Evolutionary conservation across 169 alveolate genomes (phyloP).

Genomic region (Theileria parva): DNA sequence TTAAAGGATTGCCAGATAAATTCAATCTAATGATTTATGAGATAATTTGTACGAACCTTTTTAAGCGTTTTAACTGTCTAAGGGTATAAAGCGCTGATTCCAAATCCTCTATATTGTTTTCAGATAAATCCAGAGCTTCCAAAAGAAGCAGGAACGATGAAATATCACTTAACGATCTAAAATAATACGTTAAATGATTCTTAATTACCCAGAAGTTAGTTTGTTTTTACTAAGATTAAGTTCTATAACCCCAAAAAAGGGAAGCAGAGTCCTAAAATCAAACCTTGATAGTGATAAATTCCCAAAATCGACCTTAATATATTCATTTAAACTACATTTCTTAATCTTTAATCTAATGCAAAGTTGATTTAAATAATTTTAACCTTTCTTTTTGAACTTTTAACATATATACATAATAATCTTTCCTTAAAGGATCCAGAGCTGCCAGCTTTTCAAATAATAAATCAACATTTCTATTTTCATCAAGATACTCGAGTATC

Average conservation of each 20-base stretch:
- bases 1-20: conserved; percentile 40
- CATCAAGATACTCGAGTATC: conserved; percentile 26
- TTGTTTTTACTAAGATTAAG: conserved; percentile 35
- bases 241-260: conserved; percentile 15
- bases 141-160: conserved; percentile 27
- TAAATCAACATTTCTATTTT: conserved; percentile 18
- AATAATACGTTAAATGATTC: neutral
- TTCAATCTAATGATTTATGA: conserved; percentile 27
- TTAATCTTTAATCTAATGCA: neutral
- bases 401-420: conserved; percentile 26
- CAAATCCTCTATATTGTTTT: conserved; percentile 21
- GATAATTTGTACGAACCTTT: conserved; percentile 22
- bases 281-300: conserved; percentile 14
- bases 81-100: conserved; percentile 11
- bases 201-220: conserved; percentile 27
- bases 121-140: conserved; percentile 15
- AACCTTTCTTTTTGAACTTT: conserved; percentile 16
- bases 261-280: conserved; percentile 25
- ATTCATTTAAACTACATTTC: neutral
- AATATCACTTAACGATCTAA: conserved; percentile 31
- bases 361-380: neutral
- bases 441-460: conserved; percentile 14
- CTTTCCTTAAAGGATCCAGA: conserved; percentile 30
- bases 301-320: conserved; percentile 21
- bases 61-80: neutral